Conservation (phyloP, 441 rosid genomes). For the Pelargonium citronellum region DNA sequence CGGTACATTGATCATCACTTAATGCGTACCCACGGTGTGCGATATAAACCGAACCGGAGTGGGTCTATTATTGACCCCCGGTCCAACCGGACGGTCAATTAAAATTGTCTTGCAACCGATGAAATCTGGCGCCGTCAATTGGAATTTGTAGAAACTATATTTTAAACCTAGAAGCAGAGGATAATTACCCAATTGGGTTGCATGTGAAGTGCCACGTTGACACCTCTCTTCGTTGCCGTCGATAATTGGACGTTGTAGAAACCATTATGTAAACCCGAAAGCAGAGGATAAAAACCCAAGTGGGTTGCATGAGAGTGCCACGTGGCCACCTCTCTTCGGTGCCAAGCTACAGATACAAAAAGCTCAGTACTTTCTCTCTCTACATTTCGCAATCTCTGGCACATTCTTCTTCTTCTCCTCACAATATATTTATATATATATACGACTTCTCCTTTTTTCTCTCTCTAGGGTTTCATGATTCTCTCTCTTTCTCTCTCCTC, state of each 20-base stretch:
- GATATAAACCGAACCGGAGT: too few relatives aligned
- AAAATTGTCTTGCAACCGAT: too few relatives aligned
- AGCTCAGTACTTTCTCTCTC: neutral
- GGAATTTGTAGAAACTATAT: too few relatives aligned
- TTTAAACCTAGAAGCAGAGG: constrained; percentile 13
- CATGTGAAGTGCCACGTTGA: constrained; percentile 58
- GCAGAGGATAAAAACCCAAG: constrained; percentile 14
- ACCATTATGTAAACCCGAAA: neutral
- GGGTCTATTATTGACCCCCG: too few relatives aligned
- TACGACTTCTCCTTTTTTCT: neutral
- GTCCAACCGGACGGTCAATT: too few relatives aligned
- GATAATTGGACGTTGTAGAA: neutral
- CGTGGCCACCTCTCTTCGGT: constrained; percentile 54
- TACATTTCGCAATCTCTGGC: neutral
- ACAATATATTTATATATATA: too few relatives aligned
- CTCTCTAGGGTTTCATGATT: constrained; percentile 5
- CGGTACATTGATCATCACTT: too few relatives aligned
- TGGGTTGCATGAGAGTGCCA: constrained; percentile 45
- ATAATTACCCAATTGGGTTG: constrained; percentile 17
- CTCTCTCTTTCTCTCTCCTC: constrained; percentile 2
- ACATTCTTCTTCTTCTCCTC: neutral
- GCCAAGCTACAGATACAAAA: constrained; percentile 20
- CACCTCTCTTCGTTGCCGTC: constrained; percentile 36
- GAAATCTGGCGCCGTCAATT: constrained; percentile 11
- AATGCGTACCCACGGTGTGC: too few relatives aligned